Conservation (phyloP, 2,329 filamentous ascomycete genomes). For the Chalara sp. region DNA sequence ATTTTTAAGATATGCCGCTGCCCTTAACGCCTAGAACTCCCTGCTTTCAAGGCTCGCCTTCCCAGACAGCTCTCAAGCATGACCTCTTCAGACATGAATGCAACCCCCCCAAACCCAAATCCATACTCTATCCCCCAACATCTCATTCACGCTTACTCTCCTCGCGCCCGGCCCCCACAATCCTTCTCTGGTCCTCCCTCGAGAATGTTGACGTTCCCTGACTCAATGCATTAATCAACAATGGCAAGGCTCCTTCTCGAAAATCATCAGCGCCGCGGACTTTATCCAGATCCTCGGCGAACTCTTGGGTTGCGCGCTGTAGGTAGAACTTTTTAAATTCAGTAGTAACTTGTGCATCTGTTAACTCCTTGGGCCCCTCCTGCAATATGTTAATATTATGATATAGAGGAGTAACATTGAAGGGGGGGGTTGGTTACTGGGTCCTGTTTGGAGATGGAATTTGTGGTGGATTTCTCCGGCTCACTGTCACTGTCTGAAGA, state of each 20-base stretch:
- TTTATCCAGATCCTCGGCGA: constrained; percentile 68
- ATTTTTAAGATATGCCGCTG: no score
- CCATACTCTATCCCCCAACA: not conserved
- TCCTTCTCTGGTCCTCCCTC: constrained; percentile 39
- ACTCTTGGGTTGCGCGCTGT: constrained; percentile 60
- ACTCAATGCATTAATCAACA: constrained; percentile 61
- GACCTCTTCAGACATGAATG: no score
- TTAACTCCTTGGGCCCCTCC: constrained; percentile 1
- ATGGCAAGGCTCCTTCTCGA: constrained; percentile 53
- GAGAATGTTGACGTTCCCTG: constrained; percentile 60
- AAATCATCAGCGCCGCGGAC: constrained; percentile 66
- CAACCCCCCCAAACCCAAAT: no score
- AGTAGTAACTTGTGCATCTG: constrained; percentile 14
- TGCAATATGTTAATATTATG: not conserved
- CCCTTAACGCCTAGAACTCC: no score
- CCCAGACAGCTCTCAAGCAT: no score
- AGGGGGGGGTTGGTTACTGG: not conserved
- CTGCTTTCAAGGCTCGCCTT: no score
- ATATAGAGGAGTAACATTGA: not conserved
- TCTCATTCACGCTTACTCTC: not conserved
- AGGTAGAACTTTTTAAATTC: constrained; percentile 61
- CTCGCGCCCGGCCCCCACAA: constrained; percentile 14
- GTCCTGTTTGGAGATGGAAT: not conserved
- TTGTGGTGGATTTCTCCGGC: not conserved
- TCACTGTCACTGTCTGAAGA: constrained; percentile 5